phyloP scores from a whole-genome alignment of 1,284 basidiomycete species.

The Ganoderma lingzhi region DNA sequence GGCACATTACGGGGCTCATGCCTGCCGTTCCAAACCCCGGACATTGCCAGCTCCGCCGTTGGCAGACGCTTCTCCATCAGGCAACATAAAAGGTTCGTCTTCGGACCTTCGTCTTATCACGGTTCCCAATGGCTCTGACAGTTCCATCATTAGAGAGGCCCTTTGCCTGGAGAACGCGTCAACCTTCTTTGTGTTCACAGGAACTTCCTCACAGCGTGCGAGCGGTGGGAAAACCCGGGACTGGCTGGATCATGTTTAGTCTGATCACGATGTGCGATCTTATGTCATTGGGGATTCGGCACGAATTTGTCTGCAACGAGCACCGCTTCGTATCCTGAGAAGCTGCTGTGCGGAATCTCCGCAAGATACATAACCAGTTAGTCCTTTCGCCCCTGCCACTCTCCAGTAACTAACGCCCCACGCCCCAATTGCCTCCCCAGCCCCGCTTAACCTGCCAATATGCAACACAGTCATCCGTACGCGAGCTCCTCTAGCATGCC shows the following conservation, averaged over 20 bases:
- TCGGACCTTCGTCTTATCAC: constrained; percentile 4
- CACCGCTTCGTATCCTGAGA: constrained; percentile 8
- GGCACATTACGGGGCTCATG: neutral
- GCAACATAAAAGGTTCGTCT: neutral
- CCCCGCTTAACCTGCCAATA: neutral
- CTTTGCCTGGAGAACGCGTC: constrained; percentile 3
- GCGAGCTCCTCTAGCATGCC: constrained; percentile 1
- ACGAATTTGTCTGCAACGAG: constrained; percentile 8
- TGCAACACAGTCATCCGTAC: constrained; percentile 7
- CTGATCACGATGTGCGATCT: constrained; percentile 5
- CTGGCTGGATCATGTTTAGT: constrained; percentile 1
- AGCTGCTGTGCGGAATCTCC: constrained; percentile 1
- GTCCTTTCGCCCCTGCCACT: neutral
- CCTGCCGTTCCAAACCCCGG: neutral
- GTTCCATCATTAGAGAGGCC: constrained; percentile 6
- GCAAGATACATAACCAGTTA: constrained; percentile 5
- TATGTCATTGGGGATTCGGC: neutral
- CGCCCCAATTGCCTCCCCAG: neutral
- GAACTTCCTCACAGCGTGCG: constrained; percentile 2
- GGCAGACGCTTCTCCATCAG: neutral
- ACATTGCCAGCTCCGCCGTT: neutral
- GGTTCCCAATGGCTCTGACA: constrained; percentile 1
- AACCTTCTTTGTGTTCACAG: constrained; percentile 4
- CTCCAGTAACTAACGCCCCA: neutral
- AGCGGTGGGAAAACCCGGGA: neutral